Evolutionary conservation across 2,329 filamentous ascomycete genomes (phyloP).

Genomic region (Laburnicola sp.): DNA sequence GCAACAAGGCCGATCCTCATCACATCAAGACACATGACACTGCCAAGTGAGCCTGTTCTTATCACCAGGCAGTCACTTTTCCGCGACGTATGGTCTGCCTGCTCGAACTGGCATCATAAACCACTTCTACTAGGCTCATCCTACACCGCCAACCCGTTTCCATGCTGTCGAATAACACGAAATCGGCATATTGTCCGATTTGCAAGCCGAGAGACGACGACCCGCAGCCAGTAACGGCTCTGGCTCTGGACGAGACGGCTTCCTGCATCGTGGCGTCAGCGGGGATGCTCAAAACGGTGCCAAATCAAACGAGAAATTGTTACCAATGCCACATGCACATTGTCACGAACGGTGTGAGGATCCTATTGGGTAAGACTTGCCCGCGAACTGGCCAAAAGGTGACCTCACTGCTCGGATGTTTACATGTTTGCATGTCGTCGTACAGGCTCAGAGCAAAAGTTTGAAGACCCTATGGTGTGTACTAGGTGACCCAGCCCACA

Average conservation of each 20-base stretch:
- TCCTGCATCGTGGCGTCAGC: constrained; percentile 43
- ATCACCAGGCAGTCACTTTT: constrained; percentile 19
- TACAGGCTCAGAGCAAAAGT: no score
- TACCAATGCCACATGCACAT: no score
- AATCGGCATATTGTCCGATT: constrained; percentile 47
- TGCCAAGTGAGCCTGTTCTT: not conserved
- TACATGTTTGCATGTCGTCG: no score
- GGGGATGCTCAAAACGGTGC: not conserved
- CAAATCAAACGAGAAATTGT: not conserved
- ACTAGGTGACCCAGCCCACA: no score
- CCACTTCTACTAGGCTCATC: constrained; percentile 48
- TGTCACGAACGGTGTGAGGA: not conserved
- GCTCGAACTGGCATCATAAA: constrained; percentile 48
- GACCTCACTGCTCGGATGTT: not conserved
- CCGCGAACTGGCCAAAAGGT: no score
- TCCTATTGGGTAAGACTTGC: no score
- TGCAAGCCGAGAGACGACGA: constrained; percentile 34
- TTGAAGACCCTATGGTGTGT: no score
- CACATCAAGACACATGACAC: not conserved
- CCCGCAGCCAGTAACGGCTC: constrained; percentile 46
- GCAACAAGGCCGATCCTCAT: not conserved
- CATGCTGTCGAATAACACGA: constrained; percentile 48
- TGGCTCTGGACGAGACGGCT: constrained; percentile 53
- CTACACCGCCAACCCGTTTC: constrained; percentile 47
- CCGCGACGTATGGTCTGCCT: constrained; percentile 38